Percentiles rank a stretch among this genome's conserved stretches.
Conservation (phyloP, 1,284 basidiomycete species). For the Microbotryum silenes-acaulis region DNA sequence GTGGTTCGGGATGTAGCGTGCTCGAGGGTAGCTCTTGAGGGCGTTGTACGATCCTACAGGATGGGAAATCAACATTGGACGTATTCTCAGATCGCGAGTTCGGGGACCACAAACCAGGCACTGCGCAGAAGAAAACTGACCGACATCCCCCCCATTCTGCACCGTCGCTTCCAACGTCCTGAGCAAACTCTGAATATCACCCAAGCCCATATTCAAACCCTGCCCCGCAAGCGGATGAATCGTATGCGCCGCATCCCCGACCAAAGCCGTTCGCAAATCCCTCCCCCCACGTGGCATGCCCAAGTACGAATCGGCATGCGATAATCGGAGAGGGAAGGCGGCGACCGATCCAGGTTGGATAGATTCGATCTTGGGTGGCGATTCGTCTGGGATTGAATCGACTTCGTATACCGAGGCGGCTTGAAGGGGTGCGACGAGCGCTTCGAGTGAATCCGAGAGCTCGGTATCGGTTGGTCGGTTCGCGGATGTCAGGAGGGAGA, state of each 20-base stretch:
- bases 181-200: conserved; percentile 59
- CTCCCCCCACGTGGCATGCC: conserved; percentile 55
- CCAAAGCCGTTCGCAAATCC: conserved; percentile 62
- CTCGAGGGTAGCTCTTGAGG: conserved; percentile 64
- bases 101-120: background rate
- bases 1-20: conserved; percentile 78
- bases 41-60: conserved; percentile 63
- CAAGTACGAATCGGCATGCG: conserved; percentile 79
- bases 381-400: conserved; percentile 53
- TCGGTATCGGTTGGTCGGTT: background rate
- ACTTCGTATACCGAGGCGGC: conserved; percentile 16
- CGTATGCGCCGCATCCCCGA: conserved; percentile 94
- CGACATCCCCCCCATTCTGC: conserved; percentile 65
- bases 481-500: conserved; percentile 56
- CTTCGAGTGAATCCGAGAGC: conserved; percentile 11
- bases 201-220: conserved; percentile 86
- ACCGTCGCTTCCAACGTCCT: conserved; percentile 50
- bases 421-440: background rate
- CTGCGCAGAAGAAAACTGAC: conserved; percentile 40
- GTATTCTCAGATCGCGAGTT: background rate
- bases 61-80: background rate
- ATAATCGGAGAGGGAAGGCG: conserved; percentile 81
- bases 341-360: conserved; percentile 73
- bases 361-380: conserved; percentile 67
- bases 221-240: conserved; percentile 96